Evolutionary conservation across 768 basidiomycete species (phyloP).

Genomic region (Hygrophorus russula): DNA sequence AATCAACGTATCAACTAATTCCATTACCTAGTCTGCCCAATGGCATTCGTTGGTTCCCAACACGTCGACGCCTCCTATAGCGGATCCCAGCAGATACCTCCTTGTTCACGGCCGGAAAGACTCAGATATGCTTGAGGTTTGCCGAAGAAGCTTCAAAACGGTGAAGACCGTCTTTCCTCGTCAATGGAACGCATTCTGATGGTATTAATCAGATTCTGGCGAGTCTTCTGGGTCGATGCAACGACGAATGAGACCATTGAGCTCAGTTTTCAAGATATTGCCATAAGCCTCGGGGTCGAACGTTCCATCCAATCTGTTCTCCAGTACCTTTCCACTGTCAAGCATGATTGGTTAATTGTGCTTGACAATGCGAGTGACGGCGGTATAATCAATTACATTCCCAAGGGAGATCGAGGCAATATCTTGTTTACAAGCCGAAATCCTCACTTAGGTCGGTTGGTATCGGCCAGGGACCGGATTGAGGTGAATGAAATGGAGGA

Average conservation of each 20-base stretch:
- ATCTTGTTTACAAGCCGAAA: conserved; percentile 12
- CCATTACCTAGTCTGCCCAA: too few relatives aligned
- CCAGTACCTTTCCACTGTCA: conserved; percentile 8
- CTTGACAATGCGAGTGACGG: conserved; percentile 14
- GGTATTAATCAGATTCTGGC: conserved; percentile 7
- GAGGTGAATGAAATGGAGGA: conserved; percentile 11
- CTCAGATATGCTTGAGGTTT: neutral
- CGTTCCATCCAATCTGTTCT: conserved; percentile 3
- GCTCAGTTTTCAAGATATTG: conserved; percentile 6
- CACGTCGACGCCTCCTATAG: too few relatives aligned
- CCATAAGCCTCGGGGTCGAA: neutral
- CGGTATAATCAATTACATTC: conserved; percentile 6
- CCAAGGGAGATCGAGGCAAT: conserved; percentile 11
- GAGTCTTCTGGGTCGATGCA: conserved; percentile 17
- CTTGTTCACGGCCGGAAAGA: conserved; percentile 1
- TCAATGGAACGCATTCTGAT: neutral
- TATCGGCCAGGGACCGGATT: neutral
- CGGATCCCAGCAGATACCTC: neutral
- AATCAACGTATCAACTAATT: too few relatives aligned
- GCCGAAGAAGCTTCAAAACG: neutral
- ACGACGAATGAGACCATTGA: conserved; percentile 10
- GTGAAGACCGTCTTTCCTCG: neutral
- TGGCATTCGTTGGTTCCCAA: too few relatives aligned
- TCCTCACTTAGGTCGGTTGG: conserved; percentile 4
- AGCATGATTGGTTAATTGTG: conserved; percentile 11